Percentiles rank a stretch among this genome's conserved stretches.
These are phyloP conservation scores for Penicillium diatomitis DNA, from an alignment of 495 filamentous ascomycete genomes.

Conservation along the genomic window DNA sequence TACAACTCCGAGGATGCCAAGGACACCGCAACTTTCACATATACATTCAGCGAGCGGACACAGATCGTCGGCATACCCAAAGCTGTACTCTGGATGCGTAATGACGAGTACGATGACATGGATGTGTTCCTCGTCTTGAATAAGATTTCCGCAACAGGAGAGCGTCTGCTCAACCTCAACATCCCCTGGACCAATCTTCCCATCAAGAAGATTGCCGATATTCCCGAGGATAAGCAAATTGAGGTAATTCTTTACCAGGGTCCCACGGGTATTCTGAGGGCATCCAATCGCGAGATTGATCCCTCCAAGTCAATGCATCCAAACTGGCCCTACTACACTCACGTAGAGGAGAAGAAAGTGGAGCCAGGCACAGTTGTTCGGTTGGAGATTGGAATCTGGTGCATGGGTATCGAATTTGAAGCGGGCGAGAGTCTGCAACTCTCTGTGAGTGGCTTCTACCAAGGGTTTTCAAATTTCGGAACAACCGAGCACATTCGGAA, in stretches of 20 bases:
- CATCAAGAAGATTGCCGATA: slow-evolving; percentile 2
- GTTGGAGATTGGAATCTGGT: slow-evolving; percentile 14
- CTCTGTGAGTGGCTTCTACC: slow-evolving; percentile 4
- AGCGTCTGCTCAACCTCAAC: slow-evolving; percentile 1
- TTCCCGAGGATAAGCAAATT: slow-evolving; percentile 1
- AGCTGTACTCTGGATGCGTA: not conserved
- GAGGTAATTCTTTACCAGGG: slow-evolving; percentile 9
- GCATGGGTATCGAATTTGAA: slow-evolving; percentile 11
- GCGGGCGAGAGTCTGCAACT: slow-evolving; percentile 4
- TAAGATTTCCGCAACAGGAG: not conserved
- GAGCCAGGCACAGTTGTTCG: slow-evolving; percentile 3
- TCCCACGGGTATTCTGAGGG: slow-evolving; percentile 8
- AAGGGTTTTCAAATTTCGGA: slow-evolving; percentile 7
- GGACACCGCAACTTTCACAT: slow-evolving; percentile 11
- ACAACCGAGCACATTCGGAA: slow-evolving; percentile 2
- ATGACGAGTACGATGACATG: not conserved
- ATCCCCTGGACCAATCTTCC: slow-evolving; percentile 4
- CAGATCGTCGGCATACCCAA: slow-evolving; percentile 21
- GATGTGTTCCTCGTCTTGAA: slow-evolving; percentile 1
- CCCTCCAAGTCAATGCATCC: slow-evolving; percentile 9
- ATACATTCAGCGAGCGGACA: slow-evolving; percentile 15
- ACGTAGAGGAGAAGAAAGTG: slow-evolving; percentile 6
- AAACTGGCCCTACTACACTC: slow-evolving; percentile 9
- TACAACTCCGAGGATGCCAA: slow-evolving; percentile 13
- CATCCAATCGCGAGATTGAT: slow-evolving; percentile 12